Base-by-base conservation (phyloP, 345 rosid species). In the Brassica incana region DNA sequence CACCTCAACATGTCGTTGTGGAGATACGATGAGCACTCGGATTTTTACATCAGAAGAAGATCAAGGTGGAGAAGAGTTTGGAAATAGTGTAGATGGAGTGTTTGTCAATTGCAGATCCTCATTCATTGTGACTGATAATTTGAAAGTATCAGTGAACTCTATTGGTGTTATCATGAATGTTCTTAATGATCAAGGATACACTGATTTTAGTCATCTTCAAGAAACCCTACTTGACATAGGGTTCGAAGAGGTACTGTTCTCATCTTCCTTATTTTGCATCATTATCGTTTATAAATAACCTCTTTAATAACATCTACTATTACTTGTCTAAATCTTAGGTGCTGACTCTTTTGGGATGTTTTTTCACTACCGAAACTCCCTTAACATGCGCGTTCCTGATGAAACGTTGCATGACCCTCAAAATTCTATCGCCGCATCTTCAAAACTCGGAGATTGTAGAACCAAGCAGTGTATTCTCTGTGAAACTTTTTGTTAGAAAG, bases 71-170 rank as follows among this genome's bases (percentile, higher is more conserved):
- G 60, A 54, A 32, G 56, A 11, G n/a, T 16, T 56, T 10, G 59
- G 40, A 4, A 30, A 33, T 14, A 6, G 43, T 32, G 78, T 0
- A 30, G 64, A 23, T 70, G 65, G 72, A 70, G 79, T 80, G n/a
- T 69, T 75, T 80, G 72, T 80, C 33, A 63, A 0, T 4, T 29
- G 40, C 27, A 1, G 50, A 75, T 43, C 75, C 0, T 65, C 38
- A 9, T 80, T 69, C 38, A 75, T 80, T 14, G 12, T 80, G 6
- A 75, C 72, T 38, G 72, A 80, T 50, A 62, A 75, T 36, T 45
- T 80, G 15, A 65, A 63, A 0, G 79, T 75, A n/a, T 4, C 2
- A 8, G 1, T 25, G 2, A 70, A 74, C 65, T 65, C 48, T 11
- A 32, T 59, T 25, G 67, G 63, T 32, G 43, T 2, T 64, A 1